A percentile compares a stretch with the other conserved stretches of the same genome.
These are phyloP conservation scores for Dioscorea zingiberensis DNA, from an alignment of 106 monocot genomes.

Conservation along the genomic window DNA sequence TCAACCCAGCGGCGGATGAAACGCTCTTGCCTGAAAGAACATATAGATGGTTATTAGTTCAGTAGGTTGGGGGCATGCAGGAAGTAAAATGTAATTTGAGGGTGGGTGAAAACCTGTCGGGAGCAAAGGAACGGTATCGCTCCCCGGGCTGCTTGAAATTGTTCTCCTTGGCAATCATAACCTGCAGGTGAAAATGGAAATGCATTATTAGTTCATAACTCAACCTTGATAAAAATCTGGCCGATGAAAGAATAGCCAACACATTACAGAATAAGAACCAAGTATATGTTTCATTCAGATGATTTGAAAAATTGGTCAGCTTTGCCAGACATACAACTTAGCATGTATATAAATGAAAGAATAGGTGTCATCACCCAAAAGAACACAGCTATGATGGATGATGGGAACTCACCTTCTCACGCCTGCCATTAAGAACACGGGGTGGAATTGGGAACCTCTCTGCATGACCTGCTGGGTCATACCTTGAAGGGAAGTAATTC, in stretches of 20 bases:
- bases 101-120: constrained; percentile 51
- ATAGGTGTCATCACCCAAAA: no score
- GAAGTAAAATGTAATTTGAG: no score
- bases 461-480: constrained; percentile 61
- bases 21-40: constrained; percentile 56
- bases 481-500: constrained; percentile 81
- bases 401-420: constrained; percentile 48
- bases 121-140: constrained; percentile 79
- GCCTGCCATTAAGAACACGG: constrained; percentile 31
- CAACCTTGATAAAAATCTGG: no score
- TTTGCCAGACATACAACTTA: no score
- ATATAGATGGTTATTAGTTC: not conserved
- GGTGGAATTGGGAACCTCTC: constrained; percentile 56
- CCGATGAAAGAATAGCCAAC: no score
- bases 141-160: constrained; percentile 99
- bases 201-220: not conserved
- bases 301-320: no score
- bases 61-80: not conserved
- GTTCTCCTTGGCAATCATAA: constrained; percentile 75
- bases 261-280: no score
- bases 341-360: no score
- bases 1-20: constrained; percentile 59
- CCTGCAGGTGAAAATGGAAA: constrained; percentile 15
- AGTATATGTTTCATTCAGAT: no score
- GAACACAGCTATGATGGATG: not conserved